Evolutionary conservation across 2,329 filamentous ascomycete genomes (phyloP).

Genomic region (Penicillium sp.): DNA sequence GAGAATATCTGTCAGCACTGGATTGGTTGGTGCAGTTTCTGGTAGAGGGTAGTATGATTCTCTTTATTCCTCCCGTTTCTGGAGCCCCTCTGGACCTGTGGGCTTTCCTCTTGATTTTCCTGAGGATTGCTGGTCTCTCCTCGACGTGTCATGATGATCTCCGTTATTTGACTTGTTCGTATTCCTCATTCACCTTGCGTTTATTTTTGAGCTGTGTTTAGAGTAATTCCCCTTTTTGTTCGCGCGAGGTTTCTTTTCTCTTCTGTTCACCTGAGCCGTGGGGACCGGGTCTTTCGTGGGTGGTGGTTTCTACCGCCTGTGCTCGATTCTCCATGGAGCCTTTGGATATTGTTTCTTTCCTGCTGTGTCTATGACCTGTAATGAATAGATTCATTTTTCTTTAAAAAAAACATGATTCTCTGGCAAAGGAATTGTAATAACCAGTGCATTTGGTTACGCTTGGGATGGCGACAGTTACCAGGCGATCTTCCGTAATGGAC

Average conservation of each 20-base stretch:
- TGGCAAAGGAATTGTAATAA: too few species aligned
- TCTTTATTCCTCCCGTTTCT: neutral
- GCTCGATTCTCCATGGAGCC: neutral
- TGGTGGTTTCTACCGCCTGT: neutral
- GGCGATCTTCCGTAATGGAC: too few species aligned
- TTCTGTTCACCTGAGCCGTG: neutral
- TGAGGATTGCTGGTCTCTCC: slow-evolving; percentile 21
- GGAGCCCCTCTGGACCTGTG: too few species aligned
- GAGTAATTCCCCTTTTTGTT: slow-evolving; percentile 8
- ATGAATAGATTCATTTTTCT: too few species aligned
- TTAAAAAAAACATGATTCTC: too few species aligned
- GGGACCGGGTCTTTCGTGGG: neutral
- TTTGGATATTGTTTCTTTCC: neutral
- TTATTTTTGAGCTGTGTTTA: slow-evolving; percentile 15
- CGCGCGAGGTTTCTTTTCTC: slow-evolving; percentile 7
- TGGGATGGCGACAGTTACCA: too few species aligned
- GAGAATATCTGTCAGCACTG: slow-evolving; percentile 99
- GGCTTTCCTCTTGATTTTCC: slow-evolving; percentile 4
- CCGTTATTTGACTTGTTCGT: neutral
- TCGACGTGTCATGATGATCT: slow-evolving; percentile 21
- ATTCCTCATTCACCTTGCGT: slow-evolving; percentile 9
- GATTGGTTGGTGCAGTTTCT: slow-evolving; percentile 98
- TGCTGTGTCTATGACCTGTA: too few species aligned
- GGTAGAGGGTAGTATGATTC: slow-evolving; percentile 49
- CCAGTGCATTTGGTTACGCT: too few species aligned